Conservation (phyloP, 345 rosid species). For the Salix viminalis region DNA sequence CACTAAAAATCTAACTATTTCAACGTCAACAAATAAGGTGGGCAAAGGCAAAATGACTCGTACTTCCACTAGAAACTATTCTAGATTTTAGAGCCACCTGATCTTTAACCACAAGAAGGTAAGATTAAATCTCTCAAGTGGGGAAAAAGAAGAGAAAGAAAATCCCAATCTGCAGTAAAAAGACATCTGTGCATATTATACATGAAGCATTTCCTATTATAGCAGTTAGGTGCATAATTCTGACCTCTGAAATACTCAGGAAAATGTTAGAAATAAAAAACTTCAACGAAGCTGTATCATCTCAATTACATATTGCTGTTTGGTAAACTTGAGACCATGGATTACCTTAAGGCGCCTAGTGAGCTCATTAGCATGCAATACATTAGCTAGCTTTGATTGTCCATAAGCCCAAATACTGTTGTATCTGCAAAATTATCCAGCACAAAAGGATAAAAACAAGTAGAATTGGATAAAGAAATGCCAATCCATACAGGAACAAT, state of each 20-base stretch:
- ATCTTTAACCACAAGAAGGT: neutral
- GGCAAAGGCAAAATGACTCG: neutral
- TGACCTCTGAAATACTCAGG: neutral
- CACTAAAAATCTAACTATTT: neutral
- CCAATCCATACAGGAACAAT: neutral
- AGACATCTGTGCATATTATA: neutral
- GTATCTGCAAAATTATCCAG: conserved; percentile 35
- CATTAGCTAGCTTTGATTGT: conserved; percentile 66
- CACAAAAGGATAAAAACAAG: neutral
- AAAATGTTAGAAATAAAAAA: neutral
- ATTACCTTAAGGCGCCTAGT: conserved; percentile 62
- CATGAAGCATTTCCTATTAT: neutral
- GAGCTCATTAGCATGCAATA: conserved; percentile 84
- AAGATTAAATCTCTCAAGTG: neutral
- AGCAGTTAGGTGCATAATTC: neutral
- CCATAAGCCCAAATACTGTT: conserved; percentile 42
- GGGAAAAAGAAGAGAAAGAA: too few relatives aligned
- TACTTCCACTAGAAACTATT: neutral
- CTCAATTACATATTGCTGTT: neutral
- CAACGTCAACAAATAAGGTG: neutral
- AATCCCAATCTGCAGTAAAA: neutral
- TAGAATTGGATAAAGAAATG: neutral
- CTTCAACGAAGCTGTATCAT: neutral
- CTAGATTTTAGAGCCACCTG: neutral
- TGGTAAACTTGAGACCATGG: neutral